These are phyloP conservation scores for Colletotrichum coccodes DNA, from an alignment of 2,329 filamentous ascomycete genomes.

Conservation along the genomic window DNA sequence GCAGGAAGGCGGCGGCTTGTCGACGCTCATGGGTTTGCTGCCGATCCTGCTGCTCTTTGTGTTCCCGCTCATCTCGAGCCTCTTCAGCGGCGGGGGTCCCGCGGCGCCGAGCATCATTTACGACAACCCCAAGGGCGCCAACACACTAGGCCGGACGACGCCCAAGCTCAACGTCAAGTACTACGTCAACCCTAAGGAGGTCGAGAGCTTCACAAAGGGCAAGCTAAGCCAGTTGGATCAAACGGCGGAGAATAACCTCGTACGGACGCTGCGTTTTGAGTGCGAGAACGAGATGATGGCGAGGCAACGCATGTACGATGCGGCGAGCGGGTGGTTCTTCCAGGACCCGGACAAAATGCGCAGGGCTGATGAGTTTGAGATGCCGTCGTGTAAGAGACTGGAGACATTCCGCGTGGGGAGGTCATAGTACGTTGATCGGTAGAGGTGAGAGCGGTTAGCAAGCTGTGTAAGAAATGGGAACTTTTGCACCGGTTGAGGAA, in stretches of 20 bases:
- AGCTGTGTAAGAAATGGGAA: background rate
- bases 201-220: slow-evolving; percentile 73
- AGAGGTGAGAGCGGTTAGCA: background rate
- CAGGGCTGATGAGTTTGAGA: slow-evolving; percentile 66
- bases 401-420: slow-evolving; percentile 49
- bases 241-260: slow-evolving; percentile 78
- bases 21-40: slow-evolving; percentile 78
- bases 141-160: slow-evolving; percentile 79
- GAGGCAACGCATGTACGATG: slow-evolving; percentile 75
- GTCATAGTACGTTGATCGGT: background rate
- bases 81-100: slow-evolving; percentile 71
- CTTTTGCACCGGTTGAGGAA: background rate
- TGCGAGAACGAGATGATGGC: slow-evolving; percentile 80
- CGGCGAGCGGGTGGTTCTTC: slow-evolving; percentile 89
- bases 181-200: slow-evolving; percentile 83
- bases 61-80: slow-evolving; percentile 81
- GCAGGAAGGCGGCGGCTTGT: slow-evolving; percentile 62
- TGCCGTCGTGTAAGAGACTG: slow-evolving; percentile 64
- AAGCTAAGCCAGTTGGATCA: slow-evolving; percentile 82
- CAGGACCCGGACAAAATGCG: slow-evolving; percentile 83
- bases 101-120: slow-evolving; percentile 79
- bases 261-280: slow-evolving; percentile 72
- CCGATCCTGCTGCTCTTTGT: slow-evolving; percentile 92
- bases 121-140: slow-evolving; percentile 74
- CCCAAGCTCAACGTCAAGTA: slow-evolving; percentile 80